These are phyloP conservation scores for Combretum micranthum DNA, from an alignment of 345 rosid genomes.

Conservation along the genomic window DNA sequence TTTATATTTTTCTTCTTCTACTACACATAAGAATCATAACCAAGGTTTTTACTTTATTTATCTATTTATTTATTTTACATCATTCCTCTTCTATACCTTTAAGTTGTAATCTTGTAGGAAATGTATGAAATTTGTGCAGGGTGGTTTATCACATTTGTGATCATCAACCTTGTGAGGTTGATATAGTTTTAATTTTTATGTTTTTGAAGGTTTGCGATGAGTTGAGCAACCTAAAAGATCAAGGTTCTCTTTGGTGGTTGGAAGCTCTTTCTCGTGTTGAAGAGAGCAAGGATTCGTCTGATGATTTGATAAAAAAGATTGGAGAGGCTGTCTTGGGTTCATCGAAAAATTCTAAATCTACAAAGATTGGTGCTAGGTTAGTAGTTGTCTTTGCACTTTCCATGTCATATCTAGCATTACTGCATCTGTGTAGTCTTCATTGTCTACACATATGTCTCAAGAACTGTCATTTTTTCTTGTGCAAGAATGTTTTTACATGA, in stretches of 20 bases:
- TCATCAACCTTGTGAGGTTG: slow-evolving; percentile 2
- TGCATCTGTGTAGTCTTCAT: no score
- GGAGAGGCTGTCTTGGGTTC: slow-evolving; percentile 72
- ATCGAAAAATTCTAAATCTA: slow-evolving; percentile 47
- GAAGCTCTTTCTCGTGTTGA: slow-evolving; percentile 66
- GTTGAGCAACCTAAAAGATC: slow-evolving; percentile 31
- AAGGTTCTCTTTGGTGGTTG: slow-evolving; percentile 72
- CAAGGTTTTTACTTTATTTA: no score
- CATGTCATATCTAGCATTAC: no score
- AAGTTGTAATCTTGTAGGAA: no score
- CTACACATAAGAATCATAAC: no score
- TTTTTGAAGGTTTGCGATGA: slow-evolving; percentile 55
- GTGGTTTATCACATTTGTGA: no score
- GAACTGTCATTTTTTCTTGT: background rate
- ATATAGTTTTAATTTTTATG: background rate
- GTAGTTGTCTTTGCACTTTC: background rate
- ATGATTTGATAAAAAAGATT: slow-evolving; percentile 71
- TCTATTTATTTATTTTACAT: no score
- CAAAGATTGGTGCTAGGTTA: slow-evolving; percentile 22
- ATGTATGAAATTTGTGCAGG: no score
- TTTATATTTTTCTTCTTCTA: no score
- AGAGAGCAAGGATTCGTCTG: slow-evolving; percentile 48
- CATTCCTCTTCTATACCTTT: no score
- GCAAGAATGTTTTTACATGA: background rate
- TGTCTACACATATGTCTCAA: background rate